These are phyloP conservation scores for Microglena sp. DNA, from an alignment of 139 green algal genomes.

Conservation along the genomic window DNA sequence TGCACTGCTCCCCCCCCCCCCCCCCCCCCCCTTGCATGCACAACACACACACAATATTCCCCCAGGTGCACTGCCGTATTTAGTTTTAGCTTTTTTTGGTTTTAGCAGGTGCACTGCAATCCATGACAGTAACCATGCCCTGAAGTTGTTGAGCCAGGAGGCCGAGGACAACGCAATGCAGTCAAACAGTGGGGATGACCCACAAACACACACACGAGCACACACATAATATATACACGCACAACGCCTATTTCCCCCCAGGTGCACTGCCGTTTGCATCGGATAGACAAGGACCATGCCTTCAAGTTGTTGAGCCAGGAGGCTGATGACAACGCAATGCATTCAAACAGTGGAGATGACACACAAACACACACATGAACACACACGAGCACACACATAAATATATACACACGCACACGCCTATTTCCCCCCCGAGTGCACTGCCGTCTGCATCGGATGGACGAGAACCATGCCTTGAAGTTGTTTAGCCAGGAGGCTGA, in stretches of 20 bases:
- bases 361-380: neutral
- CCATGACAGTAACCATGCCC: too few relatives aligned
- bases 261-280: neutral
- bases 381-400: conserved; percentile 3
- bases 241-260: neutral
- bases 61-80: too few relatives aligned
- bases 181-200: too few relatives aligned
- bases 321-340: neutral
- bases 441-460: conserved; percentile 37
- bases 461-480: too few relatives aligned
- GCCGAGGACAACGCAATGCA: too few relatives aligned
- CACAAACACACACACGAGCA: too few relatives aligned
- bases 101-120: neutral
- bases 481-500: too few relatives aligned
- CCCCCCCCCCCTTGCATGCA: too few relatives aligned
- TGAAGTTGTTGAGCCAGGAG: too few relatives aligned
- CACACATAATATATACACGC: neutral
- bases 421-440: conserved; percentile 18
- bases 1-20: too few relatives aligned
- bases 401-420: conserved; percentile 7
- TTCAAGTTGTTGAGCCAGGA: conserved; percentile 3
- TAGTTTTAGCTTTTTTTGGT: too few relatives aligned
- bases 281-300: neutral
- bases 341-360: neutral
- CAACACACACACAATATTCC: too few relatives aligned